Evolutionary conservation across 2,329 filamentous ascomycete species (phyloP), one percentile per base, ranked within the genome.

Genomic region (Talaromyces funiculosus): DNA sequence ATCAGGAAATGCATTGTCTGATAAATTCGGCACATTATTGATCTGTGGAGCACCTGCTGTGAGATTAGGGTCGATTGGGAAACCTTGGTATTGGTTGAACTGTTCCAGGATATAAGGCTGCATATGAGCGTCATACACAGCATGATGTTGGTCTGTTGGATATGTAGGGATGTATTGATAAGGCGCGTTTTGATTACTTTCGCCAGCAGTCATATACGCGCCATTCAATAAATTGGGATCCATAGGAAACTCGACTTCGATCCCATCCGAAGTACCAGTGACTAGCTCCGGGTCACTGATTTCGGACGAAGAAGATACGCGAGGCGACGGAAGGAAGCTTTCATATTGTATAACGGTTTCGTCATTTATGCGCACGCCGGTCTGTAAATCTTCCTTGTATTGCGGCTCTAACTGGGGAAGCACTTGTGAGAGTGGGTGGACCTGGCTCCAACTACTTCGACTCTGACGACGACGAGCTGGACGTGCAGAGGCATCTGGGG

Each of bases 261-360:
- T 51, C 33, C 20, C 47, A 26, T 59, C 60, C 4, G 60, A 43
- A 47, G 24, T 22, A 22, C 29, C 37, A n/a, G 38, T 56, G 51
- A 40, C 57, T 49, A 47, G 43, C 35, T 63, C 62, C 4, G 53
- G 62, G 33, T 63, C 62, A 42, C 62, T 62, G 16, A 57, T 54
- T 33, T 63, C 62, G 5, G 60, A 62, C 26, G 60, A 61, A 24
- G 59, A 63, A 24, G 62, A 62, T n/a, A 62, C 62, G 18, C 60
- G 60, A 38, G 62, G 62, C 14, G 62, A 63, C 16, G 62, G 62
- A 24, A 63, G 60, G 31, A 62, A 63, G 51, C 62, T 63, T 18
- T 61, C 56, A 29, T 40, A 56, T 45, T 53, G 55, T 24, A 62
- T 62, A 18, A 59, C 51, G 18, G 62, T 57, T 33, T 62, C 62